Conservation (phyloP, 768 basidiomycete genomes). For the Boletus tomentosulus region DNA sequence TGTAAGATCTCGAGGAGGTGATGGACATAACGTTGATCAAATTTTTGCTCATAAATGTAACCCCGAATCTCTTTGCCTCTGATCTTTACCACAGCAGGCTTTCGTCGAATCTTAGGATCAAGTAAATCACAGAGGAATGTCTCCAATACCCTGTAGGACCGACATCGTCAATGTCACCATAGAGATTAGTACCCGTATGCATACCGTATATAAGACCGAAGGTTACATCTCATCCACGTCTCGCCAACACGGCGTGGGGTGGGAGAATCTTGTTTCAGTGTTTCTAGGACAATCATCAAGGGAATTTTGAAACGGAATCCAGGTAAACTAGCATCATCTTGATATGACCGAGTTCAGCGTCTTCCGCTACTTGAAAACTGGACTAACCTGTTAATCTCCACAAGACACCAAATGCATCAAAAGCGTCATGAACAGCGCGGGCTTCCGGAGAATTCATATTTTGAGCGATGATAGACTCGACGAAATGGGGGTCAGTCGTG, state of each 20-base stretch:
- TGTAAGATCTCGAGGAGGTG: slow-evolving; percentile 77
- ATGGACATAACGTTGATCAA: slow-evolving; percentile 70
- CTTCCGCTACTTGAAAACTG: not conserved
- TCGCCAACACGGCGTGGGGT: slow-evolving; percentile 75
- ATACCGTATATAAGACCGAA: slow-evolving; percentile 88
- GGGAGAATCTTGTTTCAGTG: slow-evolving; percentile 73
- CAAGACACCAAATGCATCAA: slow-evolving; percentile 86
- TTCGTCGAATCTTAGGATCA: slow-evolving; percentile 61
- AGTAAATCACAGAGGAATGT: slow-evolving; percentile 77
- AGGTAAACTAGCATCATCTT: slow-evolving; percentile 79
- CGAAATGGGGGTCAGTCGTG: slow-evolving; percentile 50
- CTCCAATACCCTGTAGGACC: slow-evolving; percentile 71
- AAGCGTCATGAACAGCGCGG: slow-evolving; percentile 49
- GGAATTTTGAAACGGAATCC: slow-evolving; percentile 83
- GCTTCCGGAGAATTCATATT: slow-evolving; percentile 57
- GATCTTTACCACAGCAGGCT: slow-evolving; percentile 45
- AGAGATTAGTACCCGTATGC: not conserved
- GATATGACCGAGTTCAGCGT: slow-evolving; percentile 1
- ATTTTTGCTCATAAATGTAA: slow-evolving; percentile 65
- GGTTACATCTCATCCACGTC: slow-evolving; percentile 95
- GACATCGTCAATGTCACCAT: not conserved
- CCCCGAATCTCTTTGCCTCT: slow-evolving; percentile 64
- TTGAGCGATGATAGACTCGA: slow-evolving; percentile 78
- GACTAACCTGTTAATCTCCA: slow-evolving; percentile 82
- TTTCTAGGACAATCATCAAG: slow-evolving; percentile 83